These are phyloP conservation scores for Leccinum glutinopallens DNA, from an alignment of 1,284 basidiomycete species.

Conservation along the genomic window DNA sequence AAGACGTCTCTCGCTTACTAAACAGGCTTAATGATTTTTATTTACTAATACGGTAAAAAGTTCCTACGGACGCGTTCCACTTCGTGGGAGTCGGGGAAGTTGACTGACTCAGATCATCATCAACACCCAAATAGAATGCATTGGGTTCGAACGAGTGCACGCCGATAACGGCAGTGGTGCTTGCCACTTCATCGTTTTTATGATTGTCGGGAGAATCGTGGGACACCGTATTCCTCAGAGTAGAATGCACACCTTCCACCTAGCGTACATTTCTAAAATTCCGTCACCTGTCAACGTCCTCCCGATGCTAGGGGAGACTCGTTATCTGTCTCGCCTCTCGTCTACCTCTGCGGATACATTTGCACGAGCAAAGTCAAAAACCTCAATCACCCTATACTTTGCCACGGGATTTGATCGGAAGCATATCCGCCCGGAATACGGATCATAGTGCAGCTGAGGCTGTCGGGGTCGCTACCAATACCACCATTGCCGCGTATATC, in stretches of 20 bases:
- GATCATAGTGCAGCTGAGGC: slow-evolving; percentile 22
- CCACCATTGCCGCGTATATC: slow-evolving; percentile 7
- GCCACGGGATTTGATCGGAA: slow-evolving; percentile 4
- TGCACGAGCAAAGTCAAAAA: slow-evolving; percentile 18
- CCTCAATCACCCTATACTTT: slow-evolving; percentile 15
- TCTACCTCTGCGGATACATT: not conserved
- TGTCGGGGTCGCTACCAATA: not conserved
- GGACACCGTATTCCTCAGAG: not conserved
- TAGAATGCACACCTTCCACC: not conserved
- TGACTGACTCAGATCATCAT: no score
- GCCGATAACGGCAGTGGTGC: not conserved
- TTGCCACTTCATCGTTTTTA: not conserved
- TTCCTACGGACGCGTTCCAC: no score
- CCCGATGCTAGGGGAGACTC: not conserved
- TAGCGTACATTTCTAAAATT: not conserved
- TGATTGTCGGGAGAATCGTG: not conserved
- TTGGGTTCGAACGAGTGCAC: not conserved
- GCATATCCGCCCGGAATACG: slow-evolving; percentile 26
- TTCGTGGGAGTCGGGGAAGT: no score
- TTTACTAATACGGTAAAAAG: no score
- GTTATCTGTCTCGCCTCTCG: not conserved
- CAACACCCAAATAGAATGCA: no score
- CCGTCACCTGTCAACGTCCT: not conserved
- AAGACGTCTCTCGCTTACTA: no score
- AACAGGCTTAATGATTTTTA: no score